A percentile compares a stretch with the other conserved stretches of the same genome.
phyloP scores from a whole-genome alignment of 495 filamentous ascomycete species.

The Xylaria cubensis region DNA sequence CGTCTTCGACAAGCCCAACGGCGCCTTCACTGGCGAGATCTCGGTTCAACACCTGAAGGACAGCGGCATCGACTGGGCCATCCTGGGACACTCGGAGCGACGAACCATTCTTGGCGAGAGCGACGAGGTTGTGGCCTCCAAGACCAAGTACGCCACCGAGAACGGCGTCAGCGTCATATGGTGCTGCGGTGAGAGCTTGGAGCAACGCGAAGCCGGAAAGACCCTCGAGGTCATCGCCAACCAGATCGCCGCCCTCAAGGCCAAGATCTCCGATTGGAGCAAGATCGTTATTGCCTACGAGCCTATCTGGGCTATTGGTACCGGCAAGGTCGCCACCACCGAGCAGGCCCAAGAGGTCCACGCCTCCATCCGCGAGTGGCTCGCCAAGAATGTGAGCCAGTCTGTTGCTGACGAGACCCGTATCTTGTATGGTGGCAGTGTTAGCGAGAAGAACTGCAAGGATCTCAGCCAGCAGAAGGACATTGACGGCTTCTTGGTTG shows the following conservation, averaged over 20 bases:
- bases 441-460: conserved; percentile 97
- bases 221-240: conserved; percentile 89
- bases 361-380: conserved; percentile 88
- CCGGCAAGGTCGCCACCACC: conserved; percentile 94
- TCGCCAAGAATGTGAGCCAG: conserved; percentile 73
- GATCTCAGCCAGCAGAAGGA: conserved; percentile 89
- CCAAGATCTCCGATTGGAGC: conserved; percentile 80
- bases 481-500: conserved; percentile 98
- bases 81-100: conserved; percentile 93
- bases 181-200: conserved; percentile 93
- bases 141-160: conserved; percentile 89
- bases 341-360: conserved; percentile 96
- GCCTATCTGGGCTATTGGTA: conserved; percentile 99
- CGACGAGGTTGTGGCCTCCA: conserved; percentile 85
- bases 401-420: conserved; percentile 78
- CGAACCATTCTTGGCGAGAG: conserved; percentile 84
- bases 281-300: conserved; percentile 98
- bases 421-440: conserved; percentile 94
- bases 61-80: conserved; percentile 82
- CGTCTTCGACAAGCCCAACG: conserved; percentile 94
- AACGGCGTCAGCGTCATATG: conserved; percentile 89
- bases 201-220: conserved; percentile 85
- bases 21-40: conserved; percentile 97
- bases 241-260: conserved; percentile 72
- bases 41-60: conserved; percentile 88